A percentile compares a stretch with the other conserved stretches of the same genome.
These are phyloP conservation scores for Cystobasidium tubakii DNA, from an alignment of 768 basidiomycete genomes.

Conservation along the genomic window DNA sequence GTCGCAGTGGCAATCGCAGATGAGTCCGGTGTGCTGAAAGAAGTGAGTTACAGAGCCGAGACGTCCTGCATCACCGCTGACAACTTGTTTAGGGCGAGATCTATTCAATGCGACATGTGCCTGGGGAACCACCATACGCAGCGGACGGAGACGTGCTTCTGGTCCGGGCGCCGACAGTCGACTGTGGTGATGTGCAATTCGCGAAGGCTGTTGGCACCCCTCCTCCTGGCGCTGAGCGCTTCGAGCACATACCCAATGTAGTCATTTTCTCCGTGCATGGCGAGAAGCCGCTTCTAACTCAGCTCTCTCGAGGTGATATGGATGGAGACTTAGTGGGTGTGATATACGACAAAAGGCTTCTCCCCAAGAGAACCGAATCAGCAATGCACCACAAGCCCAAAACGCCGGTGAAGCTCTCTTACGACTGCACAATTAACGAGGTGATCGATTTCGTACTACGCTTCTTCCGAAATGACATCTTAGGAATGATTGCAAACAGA, in stretches of 20 bases:
- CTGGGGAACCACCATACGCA: conserved; percentile 56
- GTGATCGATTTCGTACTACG: conserved; percentile 35
- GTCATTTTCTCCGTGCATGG: conserved; percentile 35
- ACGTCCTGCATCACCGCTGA: neutral
- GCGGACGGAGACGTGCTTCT: conserved; percentile 62
- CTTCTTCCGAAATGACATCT: conserved; percentile 37
- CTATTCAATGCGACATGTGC: conserved; percentile 38
- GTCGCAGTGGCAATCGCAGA: conserved; percentile 74
- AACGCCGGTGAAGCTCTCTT: conserved; percentile 1
- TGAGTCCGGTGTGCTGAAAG: conserved; percentile 61
- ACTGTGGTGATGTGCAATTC: conserved; percentile 67
- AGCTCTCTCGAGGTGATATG: conserved; percentile 35
- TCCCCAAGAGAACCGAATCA: conserved; percentile 14
- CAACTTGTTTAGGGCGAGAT: conserved; percentile 15
- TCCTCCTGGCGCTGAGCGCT: conserved; percentile 36
- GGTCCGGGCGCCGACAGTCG: conserved; percentile 66
- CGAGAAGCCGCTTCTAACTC: conserved; percentile 29
- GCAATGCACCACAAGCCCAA: conserved; percentile 34
- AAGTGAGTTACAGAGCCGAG: too few species aligned
- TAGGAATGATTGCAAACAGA: conserved; percentile 33
- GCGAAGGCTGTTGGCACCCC: conserved; percentile 68
- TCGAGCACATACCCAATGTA: conserved; percentile 34
- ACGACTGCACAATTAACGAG: conserved; percentile 35
- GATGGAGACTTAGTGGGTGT: conserved; percentile 36
- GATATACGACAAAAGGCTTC: conserved; percentile 23